A percentile compares a stretch with the other conserved stretches of the same genome.
Conservation (phyloP, 768 basidiomycete species). For the Hericium erinaceus region DNA sequence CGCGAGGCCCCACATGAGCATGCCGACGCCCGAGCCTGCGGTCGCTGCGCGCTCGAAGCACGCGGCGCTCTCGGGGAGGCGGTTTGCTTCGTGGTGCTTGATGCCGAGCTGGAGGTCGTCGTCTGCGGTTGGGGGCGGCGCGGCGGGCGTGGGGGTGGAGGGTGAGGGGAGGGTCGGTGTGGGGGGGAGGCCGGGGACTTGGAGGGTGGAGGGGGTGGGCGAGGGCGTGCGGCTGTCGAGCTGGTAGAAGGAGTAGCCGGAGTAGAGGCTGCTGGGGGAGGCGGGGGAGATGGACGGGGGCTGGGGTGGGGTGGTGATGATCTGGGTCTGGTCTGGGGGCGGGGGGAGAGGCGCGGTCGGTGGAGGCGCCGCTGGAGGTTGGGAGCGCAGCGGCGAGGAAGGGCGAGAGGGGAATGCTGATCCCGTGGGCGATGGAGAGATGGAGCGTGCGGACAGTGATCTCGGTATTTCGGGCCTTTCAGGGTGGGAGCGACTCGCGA, state of each 20-base stretch:
- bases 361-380: neutral
- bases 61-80: constrained; percentile 54
- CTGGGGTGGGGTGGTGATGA: neutral
- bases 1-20: constrained; percentile 88
- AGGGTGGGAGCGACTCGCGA: neutral
- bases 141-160: constrained; percentile 5
- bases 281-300: constrained; percentile 9
- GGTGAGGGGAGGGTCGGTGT: constrained; percentile 1
- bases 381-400: neutral
- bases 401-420: neutral
- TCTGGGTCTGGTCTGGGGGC: constrained; percentile 5
- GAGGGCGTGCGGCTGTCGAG: constrained; percentile 14
- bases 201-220: constrained; percentile 6
- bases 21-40: constrained; percentile 82
- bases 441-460: neutral
- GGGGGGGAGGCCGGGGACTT: constrained; percentile 12
- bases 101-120: constrained; percentile 73
- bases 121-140: constrained; percentile 35
- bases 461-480: neutral
- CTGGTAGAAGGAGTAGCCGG: constrained; percentile 22
- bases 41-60: constrained; percentile 73
- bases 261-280: constrained; percentile 18
- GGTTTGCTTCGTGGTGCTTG: constrained; percentile 65
- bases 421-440: neutral
- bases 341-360: constrained; percentile 3